These are phyloP conservation scores for Medicago lupulina DNA, from an alignment of 306 rosid species.

Conservation along the genomic window DNA sequence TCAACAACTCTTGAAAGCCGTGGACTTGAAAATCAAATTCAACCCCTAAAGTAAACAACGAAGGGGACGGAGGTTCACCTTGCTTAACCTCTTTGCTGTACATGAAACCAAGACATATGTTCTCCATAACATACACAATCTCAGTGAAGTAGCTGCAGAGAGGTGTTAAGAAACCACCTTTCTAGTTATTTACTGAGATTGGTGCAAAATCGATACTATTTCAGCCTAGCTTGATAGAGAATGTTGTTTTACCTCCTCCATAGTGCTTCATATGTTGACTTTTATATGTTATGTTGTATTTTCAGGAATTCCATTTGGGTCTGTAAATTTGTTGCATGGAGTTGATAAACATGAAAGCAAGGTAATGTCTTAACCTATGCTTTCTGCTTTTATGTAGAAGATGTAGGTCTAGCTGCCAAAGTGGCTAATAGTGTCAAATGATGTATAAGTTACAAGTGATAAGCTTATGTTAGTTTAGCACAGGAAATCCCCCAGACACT, in stretches of 20 bases:
- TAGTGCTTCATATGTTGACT: slow-evolving; percentile 32
- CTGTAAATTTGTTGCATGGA: slow-evolving; percentile 92
- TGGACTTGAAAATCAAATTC: neutral
- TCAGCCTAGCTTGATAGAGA: slow-evolving; percentile 39
- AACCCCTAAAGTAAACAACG: slow-evolving; percentile 7
- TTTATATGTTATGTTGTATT: slow-evolving; percentile 35
- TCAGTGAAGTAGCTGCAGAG: slow-evolving; percentile 5
- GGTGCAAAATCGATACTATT: slow-evolving; percentile 25
- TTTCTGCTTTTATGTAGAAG: slow-evolving; percentile 47
- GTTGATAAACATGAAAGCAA: slow-evolving; percentile 98
- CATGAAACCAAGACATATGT: slow-evolving; percentile 21
- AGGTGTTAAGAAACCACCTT: slow-evolving; percentile 11
- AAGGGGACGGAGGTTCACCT: neutral
- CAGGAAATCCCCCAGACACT: slow-evolving; percentile 18
- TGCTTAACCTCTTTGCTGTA: slow-evolving; percentile 6
- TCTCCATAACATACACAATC: slow-evolving; percentile 26
- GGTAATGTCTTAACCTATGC: slow-evolving; percentile 59
- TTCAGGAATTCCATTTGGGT: slow-evolving; percentile 98
- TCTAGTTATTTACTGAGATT: slow-evolving; percentile 17
- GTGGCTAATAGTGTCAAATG: slow-evolving; percentile 28
- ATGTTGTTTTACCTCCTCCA: slow-evolving; percentile 29
- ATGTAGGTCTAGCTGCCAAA: slow-evolving; percentile 27
- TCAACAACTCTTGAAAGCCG: slow-evolving; percentile 1
- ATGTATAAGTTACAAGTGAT: slow-evolving; percentile 15
- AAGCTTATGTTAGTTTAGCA: slow-evolving; percentile 11